Conservation (phyloP, 345 rosid species). For the Aquilaria sinensis region DNA sequence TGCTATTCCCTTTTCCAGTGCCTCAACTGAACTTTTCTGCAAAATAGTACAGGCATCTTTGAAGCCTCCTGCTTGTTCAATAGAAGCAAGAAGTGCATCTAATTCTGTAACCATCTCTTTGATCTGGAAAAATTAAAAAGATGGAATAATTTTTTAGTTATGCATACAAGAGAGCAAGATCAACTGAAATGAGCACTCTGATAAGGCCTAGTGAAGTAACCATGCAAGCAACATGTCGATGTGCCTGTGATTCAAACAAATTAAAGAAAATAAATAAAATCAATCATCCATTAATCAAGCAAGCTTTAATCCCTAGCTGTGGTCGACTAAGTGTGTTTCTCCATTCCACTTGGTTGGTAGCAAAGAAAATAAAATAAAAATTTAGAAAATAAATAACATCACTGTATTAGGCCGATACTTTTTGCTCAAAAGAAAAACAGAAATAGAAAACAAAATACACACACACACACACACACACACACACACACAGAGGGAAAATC, state of each 20-base stretch:
- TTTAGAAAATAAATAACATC: constrained; percentile 4
- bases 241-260: neutral
- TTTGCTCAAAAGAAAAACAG: neutral
- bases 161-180: too few relatives aligned
- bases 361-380: too few relatives aligned
- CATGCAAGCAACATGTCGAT: too few relatives aligned
- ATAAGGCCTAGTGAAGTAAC: too few relatives aligned
- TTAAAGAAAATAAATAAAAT: neutral
- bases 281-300: neutral
- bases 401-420: neutral
- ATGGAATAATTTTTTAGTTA: neutral
- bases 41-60: constrained; percentile 68
- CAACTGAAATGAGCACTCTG: too few relatives aligned
- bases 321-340: too few relatives aligned
- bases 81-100: constrained; percentile 65
- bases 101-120: constrained; percentile 74
- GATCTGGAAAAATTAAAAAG: constrained; percentile 36
- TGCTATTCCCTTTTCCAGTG: constrained; percentile 57
- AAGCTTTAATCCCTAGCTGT: too few relatives aligned
- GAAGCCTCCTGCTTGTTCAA: constrained; percentile 77
- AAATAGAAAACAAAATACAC: neutral
- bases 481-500: neutral
- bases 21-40: constrained; percentile 54
- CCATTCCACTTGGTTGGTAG: too few relatives aligned
- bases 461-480: neutral